phyloP scores from a whole-genome alignment of 768 basidiomycete species.

The Mycena kentingensis region DNA sequence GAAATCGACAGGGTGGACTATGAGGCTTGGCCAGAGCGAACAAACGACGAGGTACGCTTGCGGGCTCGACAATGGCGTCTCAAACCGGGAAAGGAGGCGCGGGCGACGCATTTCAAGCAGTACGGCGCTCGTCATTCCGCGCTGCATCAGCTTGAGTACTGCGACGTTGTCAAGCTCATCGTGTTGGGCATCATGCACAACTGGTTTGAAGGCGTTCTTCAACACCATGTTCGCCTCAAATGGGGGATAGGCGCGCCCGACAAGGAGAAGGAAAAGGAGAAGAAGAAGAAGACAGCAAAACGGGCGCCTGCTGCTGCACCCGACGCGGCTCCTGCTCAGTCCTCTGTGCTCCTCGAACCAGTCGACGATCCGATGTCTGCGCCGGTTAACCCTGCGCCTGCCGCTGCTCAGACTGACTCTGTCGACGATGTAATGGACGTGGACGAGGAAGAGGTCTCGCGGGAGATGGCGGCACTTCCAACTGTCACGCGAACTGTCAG shows the following conservation, averaged over 20 bases:
- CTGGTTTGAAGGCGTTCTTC: no score
- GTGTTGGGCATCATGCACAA: conserved; percentile 25
- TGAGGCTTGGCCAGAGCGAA: conserved; percentile 6
- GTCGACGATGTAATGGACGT: no score
- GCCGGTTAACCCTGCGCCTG: background rate
- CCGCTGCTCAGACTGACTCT: background rate
- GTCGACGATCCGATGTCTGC: no score
- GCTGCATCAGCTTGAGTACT: conserved; percentile 14
- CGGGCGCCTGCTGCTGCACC: no score
- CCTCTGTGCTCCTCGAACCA: no score
- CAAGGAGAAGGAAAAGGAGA: no score
- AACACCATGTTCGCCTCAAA: conserved; percentile 12
- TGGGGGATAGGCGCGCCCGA: no score
- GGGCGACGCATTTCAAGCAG: conserved; percentile 1
- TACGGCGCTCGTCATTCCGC: conserved; percentile 18
- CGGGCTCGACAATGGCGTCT: conserved; percentile 19
- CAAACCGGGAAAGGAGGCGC: background rate
- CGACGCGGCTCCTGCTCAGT: no score
- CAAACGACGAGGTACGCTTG: conserved; percentile 9
- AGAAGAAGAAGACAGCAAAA: no score
- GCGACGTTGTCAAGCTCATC: conserved; percentile 17
- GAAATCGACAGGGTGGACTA: conserved; percentile 19
- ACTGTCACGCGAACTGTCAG: conserved; percentile 3
- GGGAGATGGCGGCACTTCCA: no score
- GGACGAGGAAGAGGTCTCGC: no score